Conservation (phyloP, 768 basidiomycete species). For the Gloeophyllum trabeum region DNA sequence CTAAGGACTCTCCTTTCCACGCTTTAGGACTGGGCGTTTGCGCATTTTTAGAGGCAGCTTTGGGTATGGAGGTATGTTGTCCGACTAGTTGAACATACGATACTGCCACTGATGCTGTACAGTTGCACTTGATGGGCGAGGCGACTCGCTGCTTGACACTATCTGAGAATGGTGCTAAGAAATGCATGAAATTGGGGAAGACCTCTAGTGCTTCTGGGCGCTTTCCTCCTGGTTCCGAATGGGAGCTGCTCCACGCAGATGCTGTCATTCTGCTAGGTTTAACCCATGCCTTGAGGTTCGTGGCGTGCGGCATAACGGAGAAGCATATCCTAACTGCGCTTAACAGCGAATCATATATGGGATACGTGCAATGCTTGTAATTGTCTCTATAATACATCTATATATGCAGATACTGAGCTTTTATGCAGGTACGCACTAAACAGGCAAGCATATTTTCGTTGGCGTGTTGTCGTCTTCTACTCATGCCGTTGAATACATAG, state of each 20-base stretch:
- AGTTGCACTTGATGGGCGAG: conserved; percentile 54
- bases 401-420: conserved; percentile 7
- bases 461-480: too few species aligned
- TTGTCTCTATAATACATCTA: conserved; percentile 12
- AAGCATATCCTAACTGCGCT: background rate
- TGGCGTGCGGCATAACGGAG: too few species aligned
- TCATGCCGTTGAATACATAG: too few species aligned
- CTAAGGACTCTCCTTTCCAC: conserved; percentile 55
- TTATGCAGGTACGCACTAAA: conserved; percentile 37
- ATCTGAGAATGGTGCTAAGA: conserved; percentile 53
- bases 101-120: background rate
- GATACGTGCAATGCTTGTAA: conserved; percentile 70
- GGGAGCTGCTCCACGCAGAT: conserved; percentile 69
- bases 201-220: conserved; percentile 19
- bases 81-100: background rate
- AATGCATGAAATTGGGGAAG: conserved; percentile 25
- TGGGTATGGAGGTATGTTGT: conserved; percentile 64
- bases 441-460: too few species aligned
- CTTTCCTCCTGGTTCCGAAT: conserved; percentile 59
- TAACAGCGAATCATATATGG: conserved; percentile 71
- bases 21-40: conserved; percentile 61
- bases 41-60: conserved; percentile 64
- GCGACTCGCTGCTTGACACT: conserved; percentile 42
- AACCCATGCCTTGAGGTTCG: conserved; percentile 59
- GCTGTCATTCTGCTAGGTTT: conserved; percentile 60